Evolutionary conservation across 495 filamentous ascomycete genomes (phyloP).

Genomic region (Pseudoneurospora amorphoporcata): DNA sequence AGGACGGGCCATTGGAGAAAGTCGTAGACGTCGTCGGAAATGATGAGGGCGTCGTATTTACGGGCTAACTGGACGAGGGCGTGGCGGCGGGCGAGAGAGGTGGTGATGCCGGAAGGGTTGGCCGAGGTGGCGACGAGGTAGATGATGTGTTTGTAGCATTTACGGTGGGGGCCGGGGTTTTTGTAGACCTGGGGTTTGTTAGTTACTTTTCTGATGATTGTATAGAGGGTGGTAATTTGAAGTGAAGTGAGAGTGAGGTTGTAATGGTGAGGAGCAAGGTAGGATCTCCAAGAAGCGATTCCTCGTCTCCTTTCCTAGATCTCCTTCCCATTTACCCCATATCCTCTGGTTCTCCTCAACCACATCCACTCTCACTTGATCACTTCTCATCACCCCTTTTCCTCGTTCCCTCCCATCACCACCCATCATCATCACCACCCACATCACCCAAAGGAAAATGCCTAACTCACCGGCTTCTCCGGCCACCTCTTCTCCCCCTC

Average conservation of each 20-base stretch:
- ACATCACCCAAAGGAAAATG: not conserved
- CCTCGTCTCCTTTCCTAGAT: not conserved
- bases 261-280: not conserved
- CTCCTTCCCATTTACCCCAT: not conserved
- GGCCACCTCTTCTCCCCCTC: slow-evolving; percentile 21
- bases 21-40: slow-evolving; percentile 91
- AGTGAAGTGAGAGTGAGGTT: not conserved
- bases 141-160: slow-evolving; percentile 73
- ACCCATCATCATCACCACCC: not conserved
- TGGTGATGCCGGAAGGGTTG: slow-evolving; percentile 70
- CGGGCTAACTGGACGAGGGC: slow-evolving; percentile 58
- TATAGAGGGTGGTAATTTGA: not conserved
- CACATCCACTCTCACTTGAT: not conserved
- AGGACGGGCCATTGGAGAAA: slow-evolving; percentile 59
- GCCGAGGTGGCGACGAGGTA: slow-evolving; percentile 76
- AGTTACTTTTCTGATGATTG: not conserved
- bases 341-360: not conserved
- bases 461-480: slow-evolving; percentile 8
- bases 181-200: slow-evolving; percentile 19
- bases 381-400: not conserved
- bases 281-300: not conserved
- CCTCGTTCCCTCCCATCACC: not conserved
- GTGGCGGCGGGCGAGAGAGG: slow-evolving; percentile 51
- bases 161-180: slow-evolving; percentile 31
- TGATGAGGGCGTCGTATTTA: slow-evolving; percentile 60